Percentiles rank a stretch among this genome's conserved stretches.
phyloP scores from a whole-genome alignment of 2,329 filamentous ascomycete genomes.

The Pseudogymnoascus sp. region DNA sequence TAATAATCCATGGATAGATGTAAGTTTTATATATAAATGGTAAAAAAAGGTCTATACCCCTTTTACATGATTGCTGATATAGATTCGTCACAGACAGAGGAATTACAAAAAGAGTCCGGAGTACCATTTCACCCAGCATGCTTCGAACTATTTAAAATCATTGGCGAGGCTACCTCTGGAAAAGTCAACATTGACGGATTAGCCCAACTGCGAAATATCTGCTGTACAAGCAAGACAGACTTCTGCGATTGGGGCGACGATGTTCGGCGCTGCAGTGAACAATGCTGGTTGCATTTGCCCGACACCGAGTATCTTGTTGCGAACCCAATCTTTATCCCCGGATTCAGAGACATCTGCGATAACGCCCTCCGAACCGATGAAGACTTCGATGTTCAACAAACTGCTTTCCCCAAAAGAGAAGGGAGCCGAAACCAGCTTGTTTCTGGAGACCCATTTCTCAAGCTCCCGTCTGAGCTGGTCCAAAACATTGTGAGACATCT shows the following conservation, averaged over 20 bases:
- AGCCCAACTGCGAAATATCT: neutral
- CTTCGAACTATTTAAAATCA: slow-evolving; percentile 17
- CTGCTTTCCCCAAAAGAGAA: neutral
- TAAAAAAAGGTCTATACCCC: neutral
- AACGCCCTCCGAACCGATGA: neutral
- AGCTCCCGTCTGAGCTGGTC: slow-evolving; percentile 20
- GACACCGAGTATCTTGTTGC: slow-evolving; percentile 22
- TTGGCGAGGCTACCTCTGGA: neutral
- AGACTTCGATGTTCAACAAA: neutral
- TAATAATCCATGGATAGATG: neutral
- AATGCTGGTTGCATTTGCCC: slow-evolving; percentile 15
- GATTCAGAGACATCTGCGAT: slow-evolving; percentile 16
- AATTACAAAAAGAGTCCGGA: slow-evolving; percentile 13
- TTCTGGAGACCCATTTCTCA: slow-evolving; percentile 17
- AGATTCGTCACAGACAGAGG: neutral
- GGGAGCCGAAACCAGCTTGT: neutral
- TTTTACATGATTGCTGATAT: neutral
- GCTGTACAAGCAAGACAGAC: neutral
- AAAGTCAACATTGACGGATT: slow-evolving; percentile 14
- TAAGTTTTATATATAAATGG: neutral
- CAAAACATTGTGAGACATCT: slow-evolving; percentile 19
- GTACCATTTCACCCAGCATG: slow-evolving; percentile 20
- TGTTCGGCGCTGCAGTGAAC: neutral
- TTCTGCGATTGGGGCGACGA: neutral
- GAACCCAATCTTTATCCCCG: slow-evolving; percentile 23